A percentile compares a stretch with the other conserved stretches of the same genome.
phyloP scores from a whole-genome alignment of 345 rosid genomes.

The Melastoma malabathricum region DNA sequence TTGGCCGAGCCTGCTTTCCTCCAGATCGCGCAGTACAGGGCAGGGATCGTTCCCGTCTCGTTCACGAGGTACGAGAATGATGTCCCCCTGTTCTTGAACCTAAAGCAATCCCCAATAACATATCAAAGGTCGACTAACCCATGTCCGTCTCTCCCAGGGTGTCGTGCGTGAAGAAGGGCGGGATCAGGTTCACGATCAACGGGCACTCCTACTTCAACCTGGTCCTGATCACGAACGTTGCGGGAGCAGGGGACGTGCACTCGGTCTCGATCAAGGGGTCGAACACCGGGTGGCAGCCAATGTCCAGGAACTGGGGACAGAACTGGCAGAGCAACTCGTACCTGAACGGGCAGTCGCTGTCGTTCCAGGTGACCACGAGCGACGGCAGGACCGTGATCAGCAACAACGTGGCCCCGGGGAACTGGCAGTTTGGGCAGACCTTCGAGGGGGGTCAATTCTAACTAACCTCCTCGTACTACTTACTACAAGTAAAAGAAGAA shows the following conservation, averaged over 20 bases:
- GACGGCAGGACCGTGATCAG: slow-evolving; percentile 61
- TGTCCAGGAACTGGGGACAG: slow-evolving; percentile 98
- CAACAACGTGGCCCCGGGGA: slow-evolving; percentile 35
- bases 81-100: no score
- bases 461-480: background rate
- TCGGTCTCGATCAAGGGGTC: slow-evolving; percentile 78
- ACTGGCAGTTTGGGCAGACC: slow-evolving; percentile 88
- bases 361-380: slow-evolving; percentile 79
- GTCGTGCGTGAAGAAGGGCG: slow-evolving; percentile 77
- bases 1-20: slow-evolving; percentile 88
- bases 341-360: slow-evolving; percentile 67
- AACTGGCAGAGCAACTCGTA: slow-evolving; percentile 93
- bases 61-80: slow-evolving; percentile 45
- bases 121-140: background rate
- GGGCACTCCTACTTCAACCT: slow-evolving; percentile 93
- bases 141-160: slow-evolving; percentile 27
- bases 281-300: slow-evolving; percentile 64
- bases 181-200: slow-evolving; percentile 67
- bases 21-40: slow-evolving; percentile 79
- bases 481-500: background rate
- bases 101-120: no score
- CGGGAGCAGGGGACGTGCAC: slow-evolving; percentile 66
- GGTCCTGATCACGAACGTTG: slow-evolving; percentile 70
- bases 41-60: slow-evolving; percentile 85
- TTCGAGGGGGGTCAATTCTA: slow-evolving; percentile 57